A percentile compares a stretch with the other conserved stretches of the same genome.
These are phyloP conservation scores for Fomitopsis schrenkii DNA, from an alignment of 1,284 basidiomycete genomes.

Conservation along the genomic window DNA sequence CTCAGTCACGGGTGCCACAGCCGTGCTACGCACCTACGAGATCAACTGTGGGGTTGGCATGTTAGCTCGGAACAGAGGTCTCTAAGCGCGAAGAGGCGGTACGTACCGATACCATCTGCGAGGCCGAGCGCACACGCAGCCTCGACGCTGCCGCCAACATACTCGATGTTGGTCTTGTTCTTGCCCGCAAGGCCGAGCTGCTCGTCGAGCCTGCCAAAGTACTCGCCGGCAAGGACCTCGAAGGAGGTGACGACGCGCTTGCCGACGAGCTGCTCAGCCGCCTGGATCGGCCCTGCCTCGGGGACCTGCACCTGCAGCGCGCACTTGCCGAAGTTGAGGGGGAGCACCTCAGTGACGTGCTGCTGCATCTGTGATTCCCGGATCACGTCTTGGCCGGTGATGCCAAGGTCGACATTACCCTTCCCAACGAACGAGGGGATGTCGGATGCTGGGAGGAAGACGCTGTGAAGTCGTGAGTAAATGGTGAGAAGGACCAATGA, in stretches of 20 bases:
- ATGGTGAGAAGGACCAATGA: not conserved
- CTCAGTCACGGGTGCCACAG: not conserved
- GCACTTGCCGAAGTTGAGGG: constrained; percentile 94
- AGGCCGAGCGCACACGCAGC: constrained; percentile 96
- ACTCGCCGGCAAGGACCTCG: constrained; percentile 79
- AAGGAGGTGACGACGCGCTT: constrained; percentile 95
- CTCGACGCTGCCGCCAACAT: constrained; percentile 97
- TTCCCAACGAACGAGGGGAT: constrained; percentile 99
- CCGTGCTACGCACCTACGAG: constrained; percentile 72
- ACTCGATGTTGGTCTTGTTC: constrained; percentile 80
- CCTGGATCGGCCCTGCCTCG: constrained; percentile 67
- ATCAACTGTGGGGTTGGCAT: constrained; percentile 55
- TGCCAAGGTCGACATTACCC: constrained; percentile 91
- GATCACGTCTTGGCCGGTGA: constrained; percentile 97
- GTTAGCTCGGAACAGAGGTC: not conserved
- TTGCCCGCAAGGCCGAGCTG: constrained; percentile 46
- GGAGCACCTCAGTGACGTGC: constrained; percentile 78
- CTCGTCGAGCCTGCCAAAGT: constrained; percentile 76
- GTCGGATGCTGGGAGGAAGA: constrained; percentile 96
- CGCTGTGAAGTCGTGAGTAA: constrained; percentile 42
- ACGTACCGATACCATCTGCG: constrained; percentile 93
- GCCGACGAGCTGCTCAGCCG: constrained; percentile 79
- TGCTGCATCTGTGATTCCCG: constrained; percentile 82
- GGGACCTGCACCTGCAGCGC: constrained; percentile 94
- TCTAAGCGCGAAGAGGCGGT: not conserved